Base-by-base conservation (phyloP, 208 protist species). In the Trypanosomatidae sp. region DNA sequence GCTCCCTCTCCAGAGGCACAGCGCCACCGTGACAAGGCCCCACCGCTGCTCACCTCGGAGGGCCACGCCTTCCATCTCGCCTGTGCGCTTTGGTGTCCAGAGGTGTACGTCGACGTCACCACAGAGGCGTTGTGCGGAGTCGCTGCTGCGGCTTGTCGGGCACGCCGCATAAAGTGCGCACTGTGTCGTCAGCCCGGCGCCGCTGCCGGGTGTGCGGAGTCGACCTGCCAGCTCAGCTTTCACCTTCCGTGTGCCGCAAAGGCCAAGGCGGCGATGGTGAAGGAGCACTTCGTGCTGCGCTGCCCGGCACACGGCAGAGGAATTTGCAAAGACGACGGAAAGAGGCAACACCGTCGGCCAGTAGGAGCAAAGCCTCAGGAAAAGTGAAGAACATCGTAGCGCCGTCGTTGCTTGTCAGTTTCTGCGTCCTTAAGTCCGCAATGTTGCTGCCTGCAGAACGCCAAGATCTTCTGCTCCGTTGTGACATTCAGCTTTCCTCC, bases 21-120 rank as follows among this genome's bases (percentile, higher is more conserved):
- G n/a, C n/a, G n/a, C n/a, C n/a, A 30, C 13, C 22, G 66, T 50
- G 60, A 39, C 10, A 28, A 47, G 30, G 39, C 60, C 10, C 55
- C 68, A 5, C 62, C 69, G 1, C 59, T 74, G 10, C 56, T 47
- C 44, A 6, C 19, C 19, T 47, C 67, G 0, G 78, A 76, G 9
- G 83, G 77, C 19, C 10, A 77, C 33, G 6, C 28, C 3, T 84
- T 84, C 56, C 90, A 94, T 73, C 67, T 79, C n/a, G 69, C 62
- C 4, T 95, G 90, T 64, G 90, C 90, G 0, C 73, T 95, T 17
- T 95, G 90, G 90, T 90, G 83, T 52, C 86, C 90, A 66, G 87
- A 92, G 69, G 90, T 95, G 17, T 95, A 79, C 73, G 87, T 81
- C 74, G 79, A 92, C 46, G 52, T 22, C n/a, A 10, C 56, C 13